Evolutionary conservation across 345 rosid species (phyloP).

Genomic region (Luvunga scandens): DNA sequence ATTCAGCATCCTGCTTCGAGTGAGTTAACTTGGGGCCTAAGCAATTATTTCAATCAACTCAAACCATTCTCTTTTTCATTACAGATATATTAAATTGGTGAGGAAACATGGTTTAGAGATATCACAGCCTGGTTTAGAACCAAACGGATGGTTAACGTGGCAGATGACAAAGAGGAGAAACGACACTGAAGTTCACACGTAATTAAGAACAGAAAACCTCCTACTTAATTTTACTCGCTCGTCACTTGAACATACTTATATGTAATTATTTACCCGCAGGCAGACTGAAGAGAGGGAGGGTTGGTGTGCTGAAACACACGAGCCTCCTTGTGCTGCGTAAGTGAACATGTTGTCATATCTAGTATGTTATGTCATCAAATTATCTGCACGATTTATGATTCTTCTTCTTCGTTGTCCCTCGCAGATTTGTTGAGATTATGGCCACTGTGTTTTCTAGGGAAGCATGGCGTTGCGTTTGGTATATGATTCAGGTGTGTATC

Average conservation of each 20-base stretch:
- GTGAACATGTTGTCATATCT: conserved; percentile 12
- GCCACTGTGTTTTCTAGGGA: conserved; percentile 90
- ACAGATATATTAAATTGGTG: conserved; percentile 73
- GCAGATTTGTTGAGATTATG: conserved; percentile 98
- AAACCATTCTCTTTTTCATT: background rate
- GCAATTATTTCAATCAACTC: background rate
- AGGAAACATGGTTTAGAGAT: conserved; percentile 84
- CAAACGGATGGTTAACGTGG: conserved; percentile 78
- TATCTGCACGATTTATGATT: background rate
- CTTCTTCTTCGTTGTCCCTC: background rate
- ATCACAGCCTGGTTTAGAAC: conserved; percentile 95
- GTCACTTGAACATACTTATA: background rate
- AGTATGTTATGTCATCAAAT: background rate
- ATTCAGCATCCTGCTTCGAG: background rate
- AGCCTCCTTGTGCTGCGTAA: conserved; percentile 99
- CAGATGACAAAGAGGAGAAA: conserved; percentile 90
- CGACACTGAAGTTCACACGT: conserved; percentile 88
- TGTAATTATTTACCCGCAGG: conserved; percentile 33
- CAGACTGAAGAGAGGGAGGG: conserved; percentile 76
- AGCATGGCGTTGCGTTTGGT: conserved; percentile 98
- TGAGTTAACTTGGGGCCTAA: conserved; percentile 3
- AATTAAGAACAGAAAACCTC: conserved; percentile 17
- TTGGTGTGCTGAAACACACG: conserved; percentile 70
- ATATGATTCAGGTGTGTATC: conserved; percentile 81
- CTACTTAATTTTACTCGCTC: background rate